Percentiles rank a stretch among this genome's conserved stretches.
phyloP scores from a whole-genome alignment of 495 filamentous ascomycete genomes.

The Trichoderma virens region DNA sequence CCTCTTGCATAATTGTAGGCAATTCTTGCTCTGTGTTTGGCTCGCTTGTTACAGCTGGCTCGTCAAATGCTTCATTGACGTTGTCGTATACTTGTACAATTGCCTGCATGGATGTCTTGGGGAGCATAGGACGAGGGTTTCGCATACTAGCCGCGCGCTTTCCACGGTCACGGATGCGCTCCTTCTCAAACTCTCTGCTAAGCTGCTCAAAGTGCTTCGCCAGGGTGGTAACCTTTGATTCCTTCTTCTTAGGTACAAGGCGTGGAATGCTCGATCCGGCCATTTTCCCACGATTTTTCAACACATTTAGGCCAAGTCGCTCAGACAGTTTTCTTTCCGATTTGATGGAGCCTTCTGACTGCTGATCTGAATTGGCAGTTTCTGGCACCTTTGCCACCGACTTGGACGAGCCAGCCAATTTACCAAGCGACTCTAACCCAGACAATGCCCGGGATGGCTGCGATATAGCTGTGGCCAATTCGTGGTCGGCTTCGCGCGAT shows the following conservation, averaged over 20 bases:
- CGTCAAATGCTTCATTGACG: conserved; percentile 84
- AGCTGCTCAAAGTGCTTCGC: conserved; percentile 96
- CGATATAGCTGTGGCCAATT: conserved; percentile 66
- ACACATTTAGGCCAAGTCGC: conserved; percentile 49
- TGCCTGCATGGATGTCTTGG: conserved; percentile 84
- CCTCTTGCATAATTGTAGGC: no score
- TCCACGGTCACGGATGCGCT: conserved; percentile 75
- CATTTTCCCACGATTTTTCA: conserved; percentile 54
- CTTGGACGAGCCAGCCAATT: conserved; percentile 23
- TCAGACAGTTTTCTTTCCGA: conserved; percentile 67
- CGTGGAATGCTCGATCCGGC: conserved; percentile 80
- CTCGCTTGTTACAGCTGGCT: conserved; percentile 59
- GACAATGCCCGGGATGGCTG: conserved; percentile 46
- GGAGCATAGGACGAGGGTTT: conserved; percentile 70
- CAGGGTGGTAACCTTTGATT: conserved; percentile 73
- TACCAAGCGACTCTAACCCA: conserved; percentile 26
- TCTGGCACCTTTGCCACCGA: conserved; percentile 21
- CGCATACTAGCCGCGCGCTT: conserved; percentile 74
- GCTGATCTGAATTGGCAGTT: conserved; percentile 21
- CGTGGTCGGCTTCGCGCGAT: no score
- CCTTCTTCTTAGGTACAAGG: conserved; percentile 60
- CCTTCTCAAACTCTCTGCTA: conserved; percentile 74
- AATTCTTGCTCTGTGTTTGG: conserved; percentile 4
- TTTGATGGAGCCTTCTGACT: conserved; percentile 30
- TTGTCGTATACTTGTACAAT: conserved; percentile 94